These are phyloP conservation scores for Aristolochia fimbriata DNA, from an alignment of 164 flowering plant species.

Conservation along the genomic window DNA sequence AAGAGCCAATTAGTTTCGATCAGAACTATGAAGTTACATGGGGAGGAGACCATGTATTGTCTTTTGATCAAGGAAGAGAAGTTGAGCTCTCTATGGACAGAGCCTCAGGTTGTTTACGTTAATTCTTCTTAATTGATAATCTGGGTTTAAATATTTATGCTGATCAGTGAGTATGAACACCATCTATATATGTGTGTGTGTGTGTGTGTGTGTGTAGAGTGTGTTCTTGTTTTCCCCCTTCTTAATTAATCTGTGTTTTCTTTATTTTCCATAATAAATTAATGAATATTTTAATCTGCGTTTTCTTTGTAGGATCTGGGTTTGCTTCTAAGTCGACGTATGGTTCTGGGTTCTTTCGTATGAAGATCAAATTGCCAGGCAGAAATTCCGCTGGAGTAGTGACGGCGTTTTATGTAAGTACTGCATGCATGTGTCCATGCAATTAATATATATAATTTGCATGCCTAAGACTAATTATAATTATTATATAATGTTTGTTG, in stretches of 20 bases:
- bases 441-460: no score
- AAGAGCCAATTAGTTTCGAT: slow-evolving; percentile 17
- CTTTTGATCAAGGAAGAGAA: slow-evolving; percentile 23
- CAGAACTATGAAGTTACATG: slow-evolving; percentile 27
- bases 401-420: slow-evolving; percentile 53
- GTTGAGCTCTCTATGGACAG: slow-evolving; percentile 43
- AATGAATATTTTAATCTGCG: background rate
- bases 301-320: slow-evolving; percentile 35
- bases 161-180: background rate
- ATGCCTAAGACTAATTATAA: no score
- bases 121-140: background rate
- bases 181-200: background rate
- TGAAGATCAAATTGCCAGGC: slow-evolving; percentile 45
- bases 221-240: no score
- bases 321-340: slow-evolving; percentile 37
- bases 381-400: slow-evolving; percentile 47
- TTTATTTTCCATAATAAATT: background rate
- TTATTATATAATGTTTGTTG: no score
- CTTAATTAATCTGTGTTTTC: background rate
- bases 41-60: slow-evolving; percentile 31
- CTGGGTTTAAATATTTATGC: no score
- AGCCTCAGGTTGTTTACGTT: slow-evolving; percentile 21
- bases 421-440: no score
- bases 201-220: no score
- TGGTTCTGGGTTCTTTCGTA: slow-evolving; percentile 42